These are phyloP conservation scores for Candida quercuum DNA, from an alignment of 805 yeast species.

Conservation along the genomic window DNA sequence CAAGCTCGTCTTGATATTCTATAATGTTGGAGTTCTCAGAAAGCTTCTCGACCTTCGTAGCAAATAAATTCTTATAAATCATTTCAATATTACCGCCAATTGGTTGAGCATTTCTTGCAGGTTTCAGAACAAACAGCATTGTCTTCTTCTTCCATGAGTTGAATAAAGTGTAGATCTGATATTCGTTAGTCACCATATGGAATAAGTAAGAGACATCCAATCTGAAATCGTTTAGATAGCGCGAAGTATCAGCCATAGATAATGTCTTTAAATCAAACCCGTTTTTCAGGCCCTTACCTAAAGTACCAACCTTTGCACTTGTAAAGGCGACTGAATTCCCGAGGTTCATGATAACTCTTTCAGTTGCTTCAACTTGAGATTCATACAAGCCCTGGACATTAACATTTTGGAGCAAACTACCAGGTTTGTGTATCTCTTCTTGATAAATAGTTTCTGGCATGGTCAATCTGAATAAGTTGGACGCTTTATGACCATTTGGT, in stretches of 20 bases:
- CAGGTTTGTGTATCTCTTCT: constrained; percentile 50
- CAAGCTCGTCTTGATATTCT: constrained; percentile 45
- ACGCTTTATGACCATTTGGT: constrained; percentile 60
- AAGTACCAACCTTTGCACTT: constrained; percentile 67
- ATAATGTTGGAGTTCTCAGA: constrained; percentile 40
- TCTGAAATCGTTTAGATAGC: constrained; percentile 50
- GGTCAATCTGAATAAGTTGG: constrained; percentile 52
- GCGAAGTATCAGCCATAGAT: constrained; percentile 37
- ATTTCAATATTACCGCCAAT: constrained; percentile 50
- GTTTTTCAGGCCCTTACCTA: constrained; percentile 78
- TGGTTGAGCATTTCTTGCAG: constrained; percentile 61
- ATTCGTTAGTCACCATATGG: constrained; percentile 67
- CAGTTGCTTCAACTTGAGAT: constrained; percentile 57
- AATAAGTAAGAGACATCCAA: constrained; percentile 59
- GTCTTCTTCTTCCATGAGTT: constrained; percentile 54
- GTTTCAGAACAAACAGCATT: constrained; percentile 56
- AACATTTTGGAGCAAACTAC: constrained; percentile 58
- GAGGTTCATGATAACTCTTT: constrained; percentile 71
- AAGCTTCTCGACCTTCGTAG: constrained; percentile 40
- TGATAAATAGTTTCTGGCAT: constrained; percentile 63
- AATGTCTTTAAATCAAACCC: constrained; percentile 72
- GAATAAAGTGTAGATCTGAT: constrained; percentile 67
- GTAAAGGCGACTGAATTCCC: constrained; percentile 73
- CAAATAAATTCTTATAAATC: constrained; percentile 49
- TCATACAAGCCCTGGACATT: constrained; percentile 72